Evolutionary conservation across 257 asterid genomes (phyloP).

Genomic region (Eustoma russellianum): DNA sequence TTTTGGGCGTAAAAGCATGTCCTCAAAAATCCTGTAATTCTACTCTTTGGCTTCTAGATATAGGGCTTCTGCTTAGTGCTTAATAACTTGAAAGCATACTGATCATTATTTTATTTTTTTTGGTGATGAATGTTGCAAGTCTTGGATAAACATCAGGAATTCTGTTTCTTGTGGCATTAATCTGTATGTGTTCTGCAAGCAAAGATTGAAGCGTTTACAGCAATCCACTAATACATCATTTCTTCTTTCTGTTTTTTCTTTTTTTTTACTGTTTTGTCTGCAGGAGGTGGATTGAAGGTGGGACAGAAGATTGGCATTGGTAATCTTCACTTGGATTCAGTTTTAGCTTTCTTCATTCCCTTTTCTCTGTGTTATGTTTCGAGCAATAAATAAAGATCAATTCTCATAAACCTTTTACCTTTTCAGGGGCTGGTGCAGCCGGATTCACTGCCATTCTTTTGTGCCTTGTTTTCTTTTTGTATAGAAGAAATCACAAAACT

Average conservation of each 20-base stretch:
- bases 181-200: not conserved
- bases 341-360: not conserved
- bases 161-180: too few species aligned
- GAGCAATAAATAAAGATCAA: not conserved
- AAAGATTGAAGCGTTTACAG: not conserved
- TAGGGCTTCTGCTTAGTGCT: too few species aligned
- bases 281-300: conserved; percentile 21
- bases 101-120: too few species aligned
- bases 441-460: conserved; percentile 22
- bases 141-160: too few species aligned
- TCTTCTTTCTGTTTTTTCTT: not conserved
- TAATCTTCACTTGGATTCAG: conserved; percentile 1
- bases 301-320: conserved; percentile 42
- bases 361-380: not conserved
- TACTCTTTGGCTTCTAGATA: too few species aligned
- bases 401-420: not conserved
- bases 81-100: too few species aligned
- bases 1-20: too few species aligned
- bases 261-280: not conserved
- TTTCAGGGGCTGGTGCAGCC: conserved; percentile 34
- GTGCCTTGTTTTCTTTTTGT: conserved; percentile 19
- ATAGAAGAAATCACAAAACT: conserved; percentile 20
- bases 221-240: conserved; percentile 1
- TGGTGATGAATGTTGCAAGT: too few species aligned
- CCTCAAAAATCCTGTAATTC: too few species aligned